Evolutionary conservation across 2,329 filamentous ascomycete species (phyloP), one percentile per base, ranked within the genome.

Genomic region (Myrmaecium sp.): DNA sequence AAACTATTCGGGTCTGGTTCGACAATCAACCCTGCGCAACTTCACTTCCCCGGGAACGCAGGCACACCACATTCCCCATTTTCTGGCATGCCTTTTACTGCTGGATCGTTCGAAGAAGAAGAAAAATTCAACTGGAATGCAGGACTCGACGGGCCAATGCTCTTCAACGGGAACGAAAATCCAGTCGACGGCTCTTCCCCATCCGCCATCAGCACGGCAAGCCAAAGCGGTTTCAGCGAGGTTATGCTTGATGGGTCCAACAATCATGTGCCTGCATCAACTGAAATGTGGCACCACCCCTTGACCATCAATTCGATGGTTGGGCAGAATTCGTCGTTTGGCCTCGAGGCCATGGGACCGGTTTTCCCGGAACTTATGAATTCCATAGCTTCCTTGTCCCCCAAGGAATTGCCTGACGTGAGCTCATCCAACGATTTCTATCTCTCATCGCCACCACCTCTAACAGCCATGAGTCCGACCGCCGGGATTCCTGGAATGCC

Each of bases 161-260:
- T 44, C 33, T 50, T 45, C 38, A 38, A 64, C 40, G 28, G 42
- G 6, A 77, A 76, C 42, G 83, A 93, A 40, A 76, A 74, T 37
- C 82, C 80, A 15, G 69, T 94, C 28, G 86, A 93, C 42, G 83
- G 79, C 32, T 95, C 89, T 7, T 95, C 89, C 9, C 89, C 89
- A 10, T 95, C 89, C 6, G 83, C 83, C 24, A 86, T 95, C 50
- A 95, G 86, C 57, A 92, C 81, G 22, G 81, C 80, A 32, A 95
- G 84, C 53, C 84, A 91, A 45, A 86, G 79, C 48, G 80, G 76
- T 26, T 79, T 84, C 50, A 91, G 81, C 52, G 89, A 95, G 47
- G 72, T 83, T 32, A 83, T 93, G 75, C 62, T 89, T 31, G 83
- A 94, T 51, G 81, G 80, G 16, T 58, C 54, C 15, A 52, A 52